Conservation (phyloP, 441 rosid genomes). For the Euphorbia schlechtendalii region DNA sequence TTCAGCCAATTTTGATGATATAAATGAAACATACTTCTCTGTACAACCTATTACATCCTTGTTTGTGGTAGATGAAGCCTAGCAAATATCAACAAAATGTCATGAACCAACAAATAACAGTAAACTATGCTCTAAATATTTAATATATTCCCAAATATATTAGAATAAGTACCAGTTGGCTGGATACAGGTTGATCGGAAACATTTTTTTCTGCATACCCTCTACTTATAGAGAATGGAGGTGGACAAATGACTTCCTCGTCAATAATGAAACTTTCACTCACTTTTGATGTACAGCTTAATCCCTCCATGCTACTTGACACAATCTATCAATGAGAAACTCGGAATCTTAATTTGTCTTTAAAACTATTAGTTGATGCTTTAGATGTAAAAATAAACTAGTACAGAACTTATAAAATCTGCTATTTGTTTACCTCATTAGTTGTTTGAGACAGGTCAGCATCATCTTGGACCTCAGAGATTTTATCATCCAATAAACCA, state of each 20-base stretch:
- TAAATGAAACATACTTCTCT: background rate
- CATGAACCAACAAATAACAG: too few relatives aligned
- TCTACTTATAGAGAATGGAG: background rate
- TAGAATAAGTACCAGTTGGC: background rate
- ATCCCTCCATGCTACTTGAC: background rate
- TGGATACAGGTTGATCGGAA: background rate
- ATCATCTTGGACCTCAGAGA: rapidly evolving
- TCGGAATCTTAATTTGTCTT: background rate
- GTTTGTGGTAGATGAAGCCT: background rate
- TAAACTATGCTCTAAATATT: background rate
- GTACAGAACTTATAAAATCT: background rate
- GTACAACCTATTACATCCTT: background rate
- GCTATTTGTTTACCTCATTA: background rate
- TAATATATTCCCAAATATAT: background rate
- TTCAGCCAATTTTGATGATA: background rate
- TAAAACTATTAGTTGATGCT: background rate
- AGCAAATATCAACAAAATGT: background rate
- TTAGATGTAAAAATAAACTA: background rate
- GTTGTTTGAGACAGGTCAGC: background rate
- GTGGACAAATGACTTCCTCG: background rate
- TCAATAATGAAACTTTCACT: background rate
- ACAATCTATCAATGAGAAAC: background rate
- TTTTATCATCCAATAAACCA: background rate
- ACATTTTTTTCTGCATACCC: background rate
- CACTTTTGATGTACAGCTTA: background rate